These are phyloP conservation scores for Cucumis melo DNA, from an alignment of 306 rosid species.

Conservation along the genomic window DNA sequence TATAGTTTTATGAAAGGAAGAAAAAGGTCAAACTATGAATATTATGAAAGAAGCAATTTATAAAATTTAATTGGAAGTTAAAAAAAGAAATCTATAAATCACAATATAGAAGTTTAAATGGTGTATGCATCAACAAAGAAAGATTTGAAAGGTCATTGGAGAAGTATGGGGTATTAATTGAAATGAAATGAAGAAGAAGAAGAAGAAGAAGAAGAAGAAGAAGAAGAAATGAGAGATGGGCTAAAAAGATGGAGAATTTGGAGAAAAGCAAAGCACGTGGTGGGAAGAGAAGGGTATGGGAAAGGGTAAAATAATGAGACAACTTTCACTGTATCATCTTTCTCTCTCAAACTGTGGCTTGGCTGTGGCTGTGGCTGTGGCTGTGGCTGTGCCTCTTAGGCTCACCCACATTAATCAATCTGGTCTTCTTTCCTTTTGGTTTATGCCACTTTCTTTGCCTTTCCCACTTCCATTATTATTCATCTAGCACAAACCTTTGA, in stretches of 20 bases:
- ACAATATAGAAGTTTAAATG: too few relatives aligned
- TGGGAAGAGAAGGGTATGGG: not conserved
- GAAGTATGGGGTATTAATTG: not conserved
- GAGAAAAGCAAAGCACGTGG: not conserved
- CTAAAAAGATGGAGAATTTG: slow-evolving; percentile 2
- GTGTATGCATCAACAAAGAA: too few relatives aligned
- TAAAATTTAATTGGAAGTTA: too few relatives aligned
- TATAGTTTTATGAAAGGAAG: too few relatives aligned
- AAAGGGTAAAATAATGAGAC: not conserved
- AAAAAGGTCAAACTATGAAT: too few relatives aligned
- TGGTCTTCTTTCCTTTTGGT: not conserved
- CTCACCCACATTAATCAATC: not conserved
- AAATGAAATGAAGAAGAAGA: not conserved
- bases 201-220: too few relatives aligned
- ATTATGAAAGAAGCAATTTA: too few relatives aligned
- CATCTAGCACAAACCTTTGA: not conserved
- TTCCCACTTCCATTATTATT: not conserved
- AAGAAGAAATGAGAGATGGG: not conserved
- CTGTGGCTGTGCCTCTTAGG: not conserved
- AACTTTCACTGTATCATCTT: not conserved
- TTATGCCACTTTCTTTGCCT: not conserved
- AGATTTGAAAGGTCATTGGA: too few relatives aligned
- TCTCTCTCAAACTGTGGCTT: not conserved
- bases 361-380: too few relatives aligned
- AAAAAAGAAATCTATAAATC: too few relatives aligned